These are phyloP conservation scores for Sindora glabra DNA, from an alignment of 306 rosid species.

Conservation along the genomic window DNA sequence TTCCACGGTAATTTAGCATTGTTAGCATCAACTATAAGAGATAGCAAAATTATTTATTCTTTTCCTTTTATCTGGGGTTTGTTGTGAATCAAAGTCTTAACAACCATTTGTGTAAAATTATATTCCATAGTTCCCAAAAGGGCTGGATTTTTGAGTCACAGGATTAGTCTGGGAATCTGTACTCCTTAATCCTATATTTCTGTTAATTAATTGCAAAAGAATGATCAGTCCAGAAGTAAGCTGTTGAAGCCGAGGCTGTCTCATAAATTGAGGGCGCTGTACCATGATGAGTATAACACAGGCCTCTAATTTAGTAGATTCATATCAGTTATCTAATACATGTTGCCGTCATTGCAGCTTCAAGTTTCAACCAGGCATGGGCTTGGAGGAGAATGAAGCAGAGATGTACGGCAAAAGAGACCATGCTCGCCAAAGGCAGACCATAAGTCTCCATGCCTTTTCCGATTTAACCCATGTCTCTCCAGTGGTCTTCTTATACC, in stretches of 20 bases:
- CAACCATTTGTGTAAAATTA: no score
- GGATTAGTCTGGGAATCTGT: background rate
- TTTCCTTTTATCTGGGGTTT: no score
- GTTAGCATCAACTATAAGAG: background rate
- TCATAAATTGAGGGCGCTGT: background rate
- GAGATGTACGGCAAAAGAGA: slow-evolving; percentile 18
- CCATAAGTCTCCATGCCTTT: slow-evolving; percentile 60
- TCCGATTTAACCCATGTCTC: slow-evolving; percentile 55
- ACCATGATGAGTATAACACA: background rate
- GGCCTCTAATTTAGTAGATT: background rate
- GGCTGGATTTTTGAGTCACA: no score
- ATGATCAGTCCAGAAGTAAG: background rate
- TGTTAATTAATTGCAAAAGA: background rate
- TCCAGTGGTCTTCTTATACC: slow-evolving; percentile 70
- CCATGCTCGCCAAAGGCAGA: slow-evolving; percentile 18
- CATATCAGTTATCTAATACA: background rate
- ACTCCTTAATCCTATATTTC: background rate
- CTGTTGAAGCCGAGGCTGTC: slow-evolving; percentile 2
- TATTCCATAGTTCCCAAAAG: no score
- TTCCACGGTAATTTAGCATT: background rate
- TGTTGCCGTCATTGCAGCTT: slow-evolving; percentile 1
- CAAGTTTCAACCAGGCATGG: slow-evolving; percentile 36
- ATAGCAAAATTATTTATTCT: no score
- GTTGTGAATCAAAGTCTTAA: no score
- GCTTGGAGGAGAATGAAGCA: slow-evolving; percentile 37